Evolutionary conservation across 2,329 filamentous ascomycete genomes (phyloP).

Genomic region (Pyrenophora graminea): DNA sequence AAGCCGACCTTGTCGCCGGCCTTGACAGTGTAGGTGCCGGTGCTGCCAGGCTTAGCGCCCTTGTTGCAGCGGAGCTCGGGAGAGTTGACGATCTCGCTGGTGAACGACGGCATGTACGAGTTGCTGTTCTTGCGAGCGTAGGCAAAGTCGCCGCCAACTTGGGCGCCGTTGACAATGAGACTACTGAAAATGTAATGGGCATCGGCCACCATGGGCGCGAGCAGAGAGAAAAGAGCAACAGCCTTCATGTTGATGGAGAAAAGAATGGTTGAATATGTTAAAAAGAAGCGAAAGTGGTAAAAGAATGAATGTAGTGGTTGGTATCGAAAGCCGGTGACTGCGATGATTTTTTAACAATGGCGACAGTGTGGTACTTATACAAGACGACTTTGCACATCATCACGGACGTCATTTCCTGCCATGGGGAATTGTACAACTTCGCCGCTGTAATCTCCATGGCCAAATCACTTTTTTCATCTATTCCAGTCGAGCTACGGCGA

Average conservation of each 20-base stretch:
- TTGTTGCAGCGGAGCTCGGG: constrained; percentile 45
- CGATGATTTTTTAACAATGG: constrained; percentile 4
- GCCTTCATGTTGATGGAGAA: constrained; percentile 35
- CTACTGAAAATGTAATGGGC: constrained; percentile 47
- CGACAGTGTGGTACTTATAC: constrained; percentile 6
- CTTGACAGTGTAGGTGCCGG: constrained; percentile 43
- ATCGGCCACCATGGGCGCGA: constrained; percentile 29
- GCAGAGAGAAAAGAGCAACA: constrained; percentile 31
- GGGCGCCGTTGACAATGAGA: constrained; percentile 40
- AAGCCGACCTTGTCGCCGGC: constrained; percentile 56
- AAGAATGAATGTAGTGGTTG: constrained; percentile 7
- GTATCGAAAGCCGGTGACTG: constrained; percentile 13
- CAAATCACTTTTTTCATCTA: constrained; percentile 13
- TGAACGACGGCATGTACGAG: constrained; percentile 39
- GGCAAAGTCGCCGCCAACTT: constrained; percentile 40
- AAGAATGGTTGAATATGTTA: constrained; percentile 10
- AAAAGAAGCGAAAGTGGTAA: constrained; percentile 14
- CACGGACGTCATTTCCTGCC: neutral
- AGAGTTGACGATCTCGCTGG: constrained; percentile 39
- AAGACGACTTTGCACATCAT: neutral
- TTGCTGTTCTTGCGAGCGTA: constrained; percentile 45
- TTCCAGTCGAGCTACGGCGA: neutral
- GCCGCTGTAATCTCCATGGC: constrained; percentile 2
- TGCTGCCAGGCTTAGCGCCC: constrained; percentile 40
- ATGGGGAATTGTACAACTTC: neutral